Conservation (phyloP, 805 yeast genomes). For the Myxozyma monticola region DNA sequence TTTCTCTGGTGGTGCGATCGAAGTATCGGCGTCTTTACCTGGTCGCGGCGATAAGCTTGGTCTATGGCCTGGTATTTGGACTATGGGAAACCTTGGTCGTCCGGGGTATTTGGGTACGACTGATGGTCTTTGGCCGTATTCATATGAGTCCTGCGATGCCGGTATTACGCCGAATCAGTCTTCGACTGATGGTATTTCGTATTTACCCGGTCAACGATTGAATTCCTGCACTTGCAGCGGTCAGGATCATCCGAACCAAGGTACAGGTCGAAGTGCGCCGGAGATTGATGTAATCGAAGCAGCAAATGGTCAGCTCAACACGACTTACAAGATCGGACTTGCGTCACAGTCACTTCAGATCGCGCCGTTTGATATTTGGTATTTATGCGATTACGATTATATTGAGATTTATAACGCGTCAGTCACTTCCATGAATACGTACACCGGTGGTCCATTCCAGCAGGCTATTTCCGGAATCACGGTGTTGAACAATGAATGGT, state of each 20-base stretch:
- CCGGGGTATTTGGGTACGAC: constrained; percentile 87
- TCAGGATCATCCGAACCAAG: constrained; percentile 84
- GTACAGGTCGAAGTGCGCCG: constrained; percentile 91
- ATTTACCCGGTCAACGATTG: constrained; percentile 79
- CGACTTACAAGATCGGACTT: constrained; percentile 46
- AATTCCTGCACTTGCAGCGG: constrained; percentile 76
- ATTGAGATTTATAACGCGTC: constrained; percentile 68
- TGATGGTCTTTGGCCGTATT: constrained; percentile 94
- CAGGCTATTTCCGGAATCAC: constrained; percentile 87
- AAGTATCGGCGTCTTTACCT: constrained; percentile 75
- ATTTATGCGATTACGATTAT: constrained; percentile 81
- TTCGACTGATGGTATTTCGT: constrained; percentile 83
- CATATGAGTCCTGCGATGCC: constrained; percentile 83
- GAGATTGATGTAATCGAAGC: constrained; percentile 93
- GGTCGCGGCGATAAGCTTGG: constrained; percentile 78
- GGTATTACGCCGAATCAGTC: constrained; percentile 95
- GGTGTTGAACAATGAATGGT: constrained; percentile 80
- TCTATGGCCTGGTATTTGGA: constrained; percentile 96
- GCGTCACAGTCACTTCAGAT: constrained; percentile 92
- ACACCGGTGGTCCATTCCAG: constrained; percentile 91
- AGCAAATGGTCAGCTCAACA: constrained; percentile 48
- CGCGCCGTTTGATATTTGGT: constrained; percentile 96
- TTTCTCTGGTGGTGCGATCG: constrained; percentile 79
- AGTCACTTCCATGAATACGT: constrained; percentile 78
- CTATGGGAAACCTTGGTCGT: constrained; percentile 88